Percentiles rank a stretch among this genome's conserved stretches.
Evolutionary conservation across 345 rosid genomes (phyloP).

Genomic region (Dimocarpus longan): DNA sequence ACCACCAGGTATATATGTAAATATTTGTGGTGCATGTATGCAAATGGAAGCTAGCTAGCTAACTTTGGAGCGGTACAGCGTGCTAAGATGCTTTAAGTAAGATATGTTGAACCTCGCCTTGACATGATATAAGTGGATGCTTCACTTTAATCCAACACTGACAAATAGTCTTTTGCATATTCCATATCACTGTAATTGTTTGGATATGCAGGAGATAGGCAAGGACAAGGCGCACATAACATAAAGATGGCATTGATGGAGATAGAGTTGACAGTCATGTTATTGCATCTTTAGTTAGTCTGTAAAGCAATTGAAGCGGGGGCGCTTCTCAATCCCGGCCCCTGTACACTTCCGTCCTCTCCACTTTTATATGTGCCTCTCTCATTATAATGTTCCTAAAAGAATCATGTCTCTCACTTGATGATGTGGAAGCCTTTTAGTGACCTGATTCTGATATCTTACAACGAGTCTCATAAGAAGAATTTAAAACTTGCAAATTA

Average conservation of each 20-base stretch:
- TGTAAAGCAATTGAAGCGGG: not conserved
- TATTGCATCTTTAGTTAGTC: not conserved
- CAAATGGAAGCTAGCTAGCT: not conserved
- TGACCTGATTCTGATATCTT: too few species aligned
- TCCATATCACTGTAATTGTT: not conserved
- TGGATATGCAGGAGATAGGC: not conserved
- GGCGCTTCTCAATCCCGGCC: not conserved
- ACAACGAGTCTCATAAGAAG: too few species aligned
- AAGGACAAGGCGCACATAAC: slow-evolving; percentile 5
- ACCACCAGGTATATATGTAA: not conserved
- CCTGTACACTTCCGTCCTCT: not conserved
- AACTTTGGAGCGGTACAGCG: not conserved
- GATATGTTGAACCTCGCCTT: slow-evolving; percentile 5
- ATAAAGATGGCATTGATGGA: not conserved
- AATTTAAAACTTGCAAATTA: too few species aligned
- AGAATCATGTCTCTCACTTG: not conserved
- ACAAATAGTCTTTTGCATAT: slow-evolving; percentile 16
- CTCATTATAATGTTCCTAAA: not conserved
- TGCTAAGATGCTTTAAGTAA: slow-evolving; percentile 3
- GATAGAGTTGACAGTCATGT: not conserved
- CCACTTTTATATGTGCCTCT: not conserved
- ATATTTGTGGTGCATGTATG: not conserved
- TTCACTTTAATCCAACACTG: slow-evolving; percentile 28
- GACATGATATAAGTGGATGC: slow-evolving; percentile 25
- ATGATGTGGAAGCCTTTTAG: not conserved